Evolutionary conservation across 2,329 filamentous ascomycete species (phyloP).

Genomic region (Colletotrichum sp.): DNA sequence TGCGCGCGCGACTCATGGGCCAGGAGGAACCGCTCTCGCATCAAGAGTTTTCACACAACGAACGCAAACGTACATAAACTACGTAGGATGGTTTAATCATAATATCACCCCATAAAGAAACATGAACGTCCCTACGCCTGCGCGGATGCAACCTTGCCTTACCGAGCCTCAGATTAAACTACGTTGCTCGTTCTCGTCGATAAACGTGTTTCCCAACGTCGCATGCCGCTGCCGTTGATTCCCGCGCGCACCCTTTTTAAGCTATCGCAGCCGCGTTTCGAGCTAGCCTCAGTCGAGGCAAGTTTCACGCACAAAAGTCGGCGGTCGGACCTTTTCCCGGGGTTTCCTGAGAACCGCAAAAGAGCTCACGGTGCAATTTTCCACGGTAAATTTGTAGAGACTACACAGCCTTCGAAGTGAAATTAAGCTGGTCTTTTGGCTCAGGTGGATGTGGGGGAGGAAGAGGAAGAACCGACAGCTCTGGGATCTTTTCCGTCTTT

Average conservation of each 20-base stretch:
- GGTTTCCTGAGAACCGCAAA: neutral
- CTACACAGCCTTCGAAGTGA: neutral
- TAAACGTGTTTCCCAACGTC: neutral
- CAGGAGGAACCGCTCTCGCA: neutral
- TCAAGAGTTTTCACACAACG: neutral
- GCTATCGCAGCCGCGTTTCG: constrained; percentile 7
- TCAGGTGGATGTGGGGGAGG: neutral
- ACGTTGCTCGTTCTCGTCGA: neutral
- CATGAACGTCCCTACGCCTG: neutral
- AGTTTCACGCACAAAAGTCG: neutral
- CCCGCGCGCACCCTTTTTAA: neutral
- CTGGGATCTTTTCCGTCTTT: neutral
- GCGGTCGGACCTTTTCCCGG: neutral
- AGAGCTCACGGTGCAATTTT: neutral
- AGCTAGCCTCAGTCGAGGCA: constrained; percentile 11
- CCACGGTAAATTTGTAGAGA: neutral
- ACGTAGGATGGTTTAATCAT: neutral
- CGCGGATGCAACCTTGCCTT: neutral
- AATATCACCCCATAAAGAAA: neutral
- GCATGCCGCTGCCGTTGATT: neutral
- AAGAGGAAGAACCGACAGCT: neutral
- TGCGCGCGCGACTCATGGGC: neutral
- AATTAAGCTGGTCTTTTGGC: neutral
- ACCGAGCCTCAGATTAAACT: neutral
- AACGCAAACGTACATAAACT: neutral